Conservation (phyloP, 495 filamentous ascomycete species). For the Physcia stellaris region DNA sequence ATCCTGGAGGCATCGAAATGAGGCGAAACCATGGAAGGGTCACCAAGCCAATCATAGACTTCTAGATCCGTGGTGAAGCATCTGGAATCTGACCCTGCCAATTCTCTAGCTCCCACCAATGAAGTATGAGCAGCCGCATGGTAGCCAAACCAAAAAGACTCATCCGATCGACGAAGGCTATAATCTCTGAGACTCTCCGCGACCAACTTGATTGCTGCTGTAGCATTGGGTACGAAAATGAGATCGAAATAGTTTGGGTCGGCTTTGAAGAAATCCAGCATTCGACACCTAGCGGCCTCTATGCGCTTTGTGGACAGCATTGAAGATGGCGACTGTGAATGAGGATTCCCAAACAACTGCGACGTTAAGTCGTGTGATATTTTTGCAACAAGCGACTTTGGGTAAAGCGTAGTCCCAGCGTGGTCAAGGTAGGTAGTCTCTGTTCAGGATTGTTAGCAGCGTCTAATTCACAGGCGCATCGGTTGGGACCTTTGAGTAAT, state of each 20-base stretch:
- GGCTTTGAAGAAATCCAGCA: constrained; percentile 49
- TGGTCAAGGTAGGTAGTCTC: constrained; percentile 55
- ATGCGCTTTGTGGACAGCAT: constrained; percentile 45
- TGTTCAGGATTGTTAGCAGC: constrained; percentile 6
- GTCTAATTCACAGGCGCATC: not conserved
- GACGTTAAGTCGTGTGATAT: constrained; percentile 43
- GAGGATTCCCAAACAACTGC: constrained; percentile 61
- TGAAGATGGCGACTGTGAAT: constrained; percentile 56
- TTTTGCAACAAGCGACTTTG: constrained; percentile 43
- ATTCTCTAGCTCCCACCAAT: constrained; percentile 54
- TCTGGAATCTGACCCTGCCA: constrained; percentile 36
- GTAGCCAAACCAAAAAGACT: constrained; percentile 56
- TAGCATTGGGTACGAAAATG: constrained; percentile 56
- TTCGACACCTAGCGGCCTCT: constrained; percentile 41
- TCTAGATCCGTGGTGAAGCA: constrained; percentile 55
- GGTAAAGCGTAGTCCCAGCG: constrained; percentile 59
- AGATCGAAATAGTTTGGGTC: constrained; percentile 51
- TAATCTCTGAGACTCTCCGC: constrained; percentile 48
- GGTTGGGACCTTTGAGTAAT: constrained; percentile 21
- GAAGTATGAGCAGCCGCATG: constrained; percentile 65
- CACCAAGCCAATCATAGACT: constrained; percentile 48
- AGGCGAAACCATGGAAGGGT: constrained; percentile 7
- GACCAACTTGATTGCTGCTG: constrained; percentile 57
- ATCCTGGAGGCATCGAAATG: constrained; percentile 17
- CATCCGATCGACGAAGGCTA: constrained; percentile 21